A percentile compares a stretch with the other conserved stretches of the same genome.
These are phyloP conservation scores for Phialocephala sp. DNA, from an alignment of 2,329 filamentous ascomycete species.

Conservation along the genomic window DNA sequence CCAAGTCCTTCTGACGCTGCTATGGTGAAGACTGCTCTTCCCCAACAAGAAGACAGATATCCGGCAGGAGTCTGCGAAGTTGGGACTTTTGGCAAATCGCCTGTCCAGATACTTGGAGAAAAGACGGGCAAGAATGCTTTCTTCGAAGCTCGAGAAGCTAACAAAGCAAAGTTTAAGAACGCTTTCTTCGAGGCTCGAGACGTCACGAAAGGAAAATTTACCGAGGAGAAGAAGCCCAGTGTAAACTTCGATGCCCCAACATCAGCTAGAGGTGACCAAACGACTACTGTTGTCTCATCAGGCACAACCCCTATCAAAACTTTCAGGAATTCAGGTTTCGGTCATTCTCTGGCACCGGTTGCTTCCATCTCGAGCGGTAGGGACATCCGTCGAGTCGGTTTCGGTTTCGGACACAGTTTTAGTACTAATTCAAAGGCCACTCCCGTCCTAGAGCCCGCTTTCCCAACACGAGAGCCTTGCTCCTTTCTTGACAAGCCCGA, in stretches of 20 bases:
- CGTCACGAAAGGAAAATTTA: too few species aligned
- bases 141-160: constrained; percentile 42
- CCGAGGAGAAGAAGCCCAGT: constrained; percentile 13
- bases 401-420: background rate
- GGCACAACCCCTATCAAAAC: background rate
- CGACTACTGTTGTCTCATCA: background rate
- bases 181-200: too few species aligned
- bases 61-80: constrained; percentile 12
- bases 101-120: constrained; percentile 33
- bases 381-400: background rate
- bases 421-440: background rate
- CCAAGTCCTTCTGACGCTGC: constrained; percentile 48
- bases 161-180: constrained; percentile 33
- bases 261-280: too few species aligned
- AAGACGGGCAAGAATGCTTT: constrained; percentile 41
- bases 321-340: background rate
- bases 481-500: constrained; percentile 26
- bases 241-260: background rate
- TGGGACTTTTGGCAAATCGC: constrained; percentile 18
- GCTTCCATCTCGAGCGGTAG: background rate
- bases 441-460: background rate
- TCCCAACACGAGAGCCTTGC: constrained; percentile 23
- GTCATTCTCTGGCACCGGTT: background rate
- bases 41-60: constrained; percentile 6
- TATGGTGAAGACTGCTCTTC: constrained; percentile 42